Percentiles rank a stretch among this genome's conserved stretches.
These are phyloP conservation scores for Apiotrichum gamsii DNA, from an alignment of 1,284 basidiomycete species.

Conservation along the genomic window DNA sequence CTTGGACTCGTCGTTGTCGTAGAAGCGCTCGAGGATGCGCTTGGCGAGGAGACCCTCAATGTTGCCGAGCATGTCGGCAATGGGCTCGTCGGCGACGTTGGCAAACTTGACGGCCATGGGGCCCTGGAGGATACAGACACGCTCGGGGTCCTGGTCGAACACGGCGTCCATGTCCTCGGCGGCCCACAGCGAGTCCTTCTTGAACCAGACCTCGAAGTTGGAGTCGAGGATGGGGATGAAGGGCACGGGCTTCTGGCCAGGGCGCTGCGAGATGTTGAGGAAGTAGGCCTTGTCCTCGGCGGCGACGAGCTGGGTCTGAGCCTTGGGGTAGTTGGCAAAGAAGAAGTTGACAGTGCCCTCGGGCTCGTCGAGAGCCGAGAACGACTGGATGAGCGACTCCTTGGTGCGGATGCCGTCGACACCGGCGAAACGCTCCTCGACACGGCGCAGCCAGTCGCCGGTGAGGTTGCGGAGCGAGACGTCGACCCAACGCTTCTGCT, in stretches of 20 bases:
- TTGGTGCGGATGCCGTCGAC: conserved; percentile 71
- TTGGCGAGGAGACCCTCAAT: conserved; percentile 72
- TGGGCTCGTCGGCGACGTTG: conserved; percentile 82
- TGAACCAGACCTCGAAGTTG: conserved; percentile 95
- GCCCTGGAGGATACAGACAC: conserved; percentile 95
- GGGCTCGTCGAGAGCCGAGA: conserved; percentile 76
- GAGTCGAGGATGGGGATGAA: conserved; percentile 97
- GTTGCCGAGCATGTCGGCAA: conserved; percentile 83
- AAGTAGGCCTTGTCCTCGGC: conserved; percentile 94
- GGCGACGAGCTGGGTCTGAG: conserved; percentile 79
- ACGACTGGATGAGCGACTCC: conserved; percentile 84
- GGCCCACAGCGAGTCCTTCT: conserved; percentile 98
- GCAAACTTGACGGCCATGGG: conserved; percentile 89
- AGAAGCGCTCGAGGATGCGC: conserved; percentile 74
- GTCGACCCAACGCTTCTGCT: conserved; percentile 92
- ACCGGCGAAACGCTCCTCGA: conserved; percentile 95
- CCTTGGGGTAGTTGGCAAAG: conserved; percentile 76
- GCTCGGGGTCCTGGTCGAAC: conserved; percentile 95
- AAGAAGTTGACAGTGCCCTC: conserved; percentile 70
- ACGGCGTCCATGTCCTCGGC: conserved; percentile 98
- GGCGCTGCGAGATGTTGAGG: conserved; percentile 87
- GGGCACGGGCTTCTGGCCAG: conserved; percentile 95
- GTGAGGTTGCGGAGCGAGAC: conserved; percentile 86
- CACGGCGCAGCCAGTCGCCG: conserved; percentile 92
- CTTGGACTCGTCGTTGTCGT: conserved; percentile 68